Evolutionary conservation across 1,284 basidiomycete genomes (phyloP).

Genomic region (Ceratobasidium sp.): DNA sequence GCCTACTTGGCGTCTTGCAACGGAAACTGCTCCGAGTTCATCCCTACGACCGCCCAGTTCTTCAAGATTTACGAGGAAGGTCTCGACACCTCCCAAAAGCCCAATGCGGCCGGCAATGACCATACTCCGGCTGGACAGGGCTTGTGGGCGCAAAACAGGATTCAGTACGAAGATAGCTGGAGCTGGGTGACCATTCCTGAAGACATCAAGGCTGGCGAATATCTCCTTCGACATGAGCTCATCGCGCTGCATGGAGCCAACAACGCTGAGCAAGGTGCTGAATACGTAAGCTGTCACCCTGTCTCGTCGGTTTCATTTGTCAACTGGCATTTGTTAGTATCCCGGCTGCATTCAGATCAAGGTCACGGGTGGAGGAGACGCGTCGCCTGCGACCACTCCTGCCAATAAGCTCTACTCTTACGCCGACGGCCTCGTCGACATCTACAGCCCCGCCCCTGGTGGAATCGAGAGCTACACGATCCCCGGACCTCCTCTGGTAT

Average conservation of each 20-base stretch:
- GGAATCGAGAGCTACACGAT: slow-evolving; percentile 10
- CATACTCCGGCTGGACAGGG: not conserved
- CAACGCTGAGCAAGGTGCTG: slow-evolving; percentile 57
- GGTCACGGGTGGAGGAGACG: slow-evolving; percentile 53
- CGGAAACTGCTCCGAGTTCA: slow-evolving; percentile 64
- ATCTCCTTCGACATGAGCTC: slow-evolving; percentile 74
- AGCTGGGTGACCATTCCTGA: slow-evolving; percentile 60
- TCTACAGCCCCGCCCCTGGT: not conserved
- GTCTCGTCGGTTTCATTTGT: not conserved
- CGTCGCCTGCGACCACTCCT: slow-evolving; percentile 1
- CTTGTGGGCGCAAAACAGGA: slow-evolving; percentile 22
- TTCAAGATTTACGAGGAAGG: slow-evolving; percentile 69
- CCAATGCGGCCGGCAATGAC: not conserved
- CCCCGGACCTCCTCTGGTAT: slow-evolving; percentile 25
- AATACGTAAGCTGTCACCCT: slow-evolving; percentile 14
- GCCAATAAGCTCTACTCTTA: slow-evolving; percentile 22
- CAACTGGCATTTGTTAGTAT: no score
- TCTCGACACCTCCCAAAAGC: slow-evolving; percentile 50
- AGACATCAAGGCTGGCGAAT: slow-evolving; percentile 64
- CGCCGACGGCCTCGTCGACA: slow-evolving; percentile 21
- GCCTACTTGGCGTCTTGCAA: slow-evolving; percentile 67
- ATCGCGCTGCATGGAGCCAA: slow-evolving; percentile 69
- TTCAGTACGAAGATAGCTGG: slow-evolving; percentile 47
- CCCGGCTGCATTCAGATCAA: slow-evolving; percentile 68
- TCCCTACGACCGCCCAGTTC: slow-evolving; percentile 65